Evolutionary conservation across 306 rosid genomes (phyloP), one percentile per base, ranked within the genome.

Genomic region (Cucumis hystrix): DNA sequence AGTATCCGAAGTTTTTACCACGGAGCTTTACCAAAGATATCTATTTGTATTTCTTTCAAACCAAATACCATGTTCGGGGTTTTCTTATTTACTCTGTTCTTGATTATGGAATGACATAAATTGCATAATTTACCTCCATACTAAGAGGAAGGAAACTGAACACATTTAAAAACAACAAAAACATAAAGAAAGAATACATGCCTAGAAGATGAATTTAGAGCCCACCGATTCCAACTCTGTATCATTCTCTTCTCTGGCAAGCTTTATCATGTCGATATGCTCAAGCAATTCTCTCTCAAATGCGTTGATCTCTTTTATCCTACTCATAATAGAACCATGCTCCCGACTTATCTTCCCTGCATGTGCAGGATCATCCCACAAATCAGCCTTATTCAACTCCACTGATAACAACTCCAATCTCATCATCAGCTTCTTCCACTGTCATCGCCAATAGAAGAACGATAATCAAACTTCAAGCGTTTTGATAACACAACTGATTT

Each of bases 211-310:
- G 89, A 84, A 85, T 80, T 74, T 78, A 87, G 80, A 64, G 88
- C 97, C 91, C 97, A 95, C 97, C 97, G 79, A 89, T 92, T 95
- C 97, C 97, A 95, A 86, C 41, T 92, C 93, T 0, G 80, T 76
- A 13, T 91, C 97, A 78, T 88, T 84, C 82, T 95, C 99, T 81
- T 89, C 96, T 6, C 87, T 88, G 65, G 97, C 97, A 75, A 92
- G 96, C 87, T 86, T 95, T 45, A 95, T 85, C 93, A 95, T 89
- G 83, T 95, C 97, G 79, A 95, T 77, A 86, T 95, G 96, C 82
- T 92, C 98, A 8, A 95, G 90, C 69, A 95, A 83, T 77, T 92
- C 98, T 59, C 72, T 85, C 82, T 92, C 98, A 82, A 91, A 89
- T 20, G 87, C 90, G 81, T 79, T 89, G 54, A 95, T 96, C 84